Conservation (phyloP, 1,139 yeast species). For the Debaryomyces sp. region DNA sequence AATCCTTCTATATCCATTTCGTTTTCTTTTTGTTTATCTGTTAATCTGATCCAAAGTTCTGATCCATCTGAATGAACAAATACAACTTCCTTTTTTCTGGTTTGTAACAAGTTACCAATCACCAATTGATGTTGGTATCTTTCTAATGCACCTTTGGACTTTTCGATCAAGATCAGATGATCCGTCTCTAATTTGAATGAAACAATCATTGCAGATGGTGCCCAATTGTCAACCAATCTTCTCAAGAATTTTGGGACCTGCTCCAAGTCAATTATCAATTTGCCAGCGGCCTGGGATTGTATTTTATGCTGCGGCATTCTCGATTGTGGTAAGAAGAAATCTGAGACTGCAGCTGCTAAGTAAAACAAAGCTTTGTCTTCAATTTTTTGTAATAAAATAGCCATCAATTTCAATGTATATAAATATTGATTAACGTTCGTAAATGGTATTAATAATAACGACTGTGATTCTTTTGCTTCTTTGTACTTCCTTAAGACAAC, state of each 20-base stretch:
- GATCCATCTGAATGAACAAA: constrained; percentile 64
- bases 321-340: constrained; percentile 86
- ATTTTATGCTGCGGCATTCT: constrained; percentile 91
- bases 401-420: constrained; percentile 74
- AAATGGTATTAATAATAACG: constrained; percentile 76
- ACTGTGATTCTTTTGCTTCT: constrained; percentile 57
- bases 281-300: constrained; percentile 74
- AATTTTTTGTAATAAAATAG: constrained; percentile 57
- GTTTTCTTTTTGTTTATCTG: constrained; percentile 39
- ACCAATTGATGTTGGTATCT: constrained; percentile 92
- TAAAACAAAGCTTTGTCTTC: constrained; percentile 70
- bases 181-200: constrained; percentile 97
- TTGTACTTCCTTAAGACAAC: constrained; percentile 67
- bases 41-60: constrained; percentile 55
- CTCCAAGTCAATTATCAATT: constrained; percentile 80
- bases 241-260: constrained; percentile 95
- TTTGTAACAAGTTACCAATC: constrained; percentile 89
- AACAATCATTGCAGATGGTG: constrained; percentile 91
- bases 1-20: constrained; percentile 68
- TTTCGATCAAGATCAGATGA: constrained; percentile 62
- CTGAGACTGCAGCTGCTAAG: constrained; percentile 97
- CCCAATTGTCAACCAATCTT: constrained; percentile 91
- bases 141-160: constrained; percentile 76
- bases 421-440: constrained; percentile 95
- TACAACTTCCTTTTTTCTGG: constrained; percentile 85